Base-by-base conservation (phyloP, 257 asterid genomes). In the Solanum dulcamara region DNA sequence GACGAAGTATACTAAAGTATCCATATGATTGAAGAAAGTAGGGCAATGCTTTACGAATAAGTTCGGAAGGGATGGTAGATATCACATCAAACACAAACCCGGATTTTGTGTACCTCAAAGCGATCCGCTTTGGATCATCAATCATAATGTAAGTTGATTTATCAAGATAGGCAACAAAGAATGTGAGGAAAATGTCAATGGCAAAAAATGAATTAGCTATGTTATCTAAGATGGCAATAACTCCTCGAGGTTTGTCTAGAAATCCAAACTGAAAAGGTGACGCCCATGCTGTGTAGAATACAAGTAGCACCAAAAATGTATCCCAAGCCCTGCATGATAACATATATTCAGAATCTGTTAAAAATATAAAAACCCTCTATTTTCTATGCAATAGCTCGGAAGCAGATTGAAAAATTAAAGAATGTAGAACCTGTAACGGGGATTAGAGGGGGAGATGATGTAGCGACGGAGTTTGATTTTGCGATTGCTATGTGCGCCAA, bases 271-370 rank as follows among this genome's bases (percentile, higher is more conserved):
- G 97, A 84, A 89, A 93, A n/a, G 97, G 98, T 42, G 92, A 92
- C 80, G 90, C 93, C 99, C 99, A 95, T 68, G 97, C 95, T 50
- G 97, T 94, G 93, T 95, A 95, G 90, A 93, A 92, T 51, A 95
- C 98, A 66, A 95, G 87, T 26, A 91, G 59, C 26, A 92, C 91
- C 62, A 94, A 88, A 80, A 90, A 90, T 18, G 87, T 81, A 13
- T 92, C 93, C 97, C 98, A 95, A 44, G 67, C 57, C 89, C 99
- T 95, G 92, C 91, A 87, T 68, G 35, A 24, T 24, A 40, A 57
- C 12, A 40, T 40, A 40, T 40, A 40, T 40, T 8, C 66, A 10
- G 9, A n/a, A 57, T n/a, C 32, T 57, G 66, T 57, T 57, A 57
- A 10, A n/a, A 55, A 55, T 26, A 55, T 55, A 55, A 53, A 53